phyloP scores from a whole-genome alignment of 192 early-diverging fungal species.

The Jimgerdemannia lactiflua region DNA sequence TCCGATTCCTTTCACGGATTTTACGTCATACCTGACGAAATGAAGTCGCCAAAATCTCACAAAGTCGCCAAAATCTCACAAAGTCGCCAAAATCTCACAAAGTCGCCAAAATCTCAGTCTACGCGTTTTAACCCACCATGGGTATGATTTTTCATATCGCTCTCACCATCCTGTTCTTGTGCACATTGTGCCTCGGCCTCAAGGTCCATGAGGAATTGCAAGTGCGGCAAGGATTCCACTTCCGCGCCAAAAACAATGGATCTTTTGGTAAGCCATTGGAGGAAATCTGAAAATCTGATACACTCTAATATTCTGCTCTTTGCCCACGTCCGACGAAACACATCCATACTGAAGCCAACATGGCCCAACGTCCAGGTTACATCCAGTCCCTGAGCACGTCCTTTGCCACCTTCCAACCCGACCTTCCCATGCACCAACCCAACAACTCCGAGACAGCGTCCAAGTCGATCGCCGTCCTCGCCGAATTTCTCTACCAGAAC shows the following conservation, averaged over 20 bases:
- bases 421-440: neutral
- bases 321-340: too few relatives aligned
- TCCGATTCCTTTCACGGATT: too few relatives aligned
- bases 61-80: too few relatives aligned
- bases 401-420: neutral
- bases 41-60: too few relatives aligned
- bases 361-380: neutral
- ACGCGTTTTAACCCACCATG: neutral
- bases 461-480: neutral
- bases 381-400: neutral
- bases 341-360: neutral
- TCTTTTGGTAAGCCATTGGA: neutral
- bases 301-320: too few relatives aligned
- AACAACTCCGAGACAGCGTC: too few relatives aligned
- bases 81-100: too few relatives aligned
- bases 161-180: neutral
- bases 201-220: neutral
- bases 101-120: too few relatives aligned
- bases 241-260: neutral
- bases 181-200: neutral
- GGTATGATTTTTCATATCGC: neutral
- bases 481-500: neutral
- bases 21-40: too few relatives aligned
- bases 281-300: neutral
- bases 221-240: neutral